phyloP scores from a whole-genome alignment of 1,284 basidiomycete genomes.

The Polyporus tsugae region DNA sequence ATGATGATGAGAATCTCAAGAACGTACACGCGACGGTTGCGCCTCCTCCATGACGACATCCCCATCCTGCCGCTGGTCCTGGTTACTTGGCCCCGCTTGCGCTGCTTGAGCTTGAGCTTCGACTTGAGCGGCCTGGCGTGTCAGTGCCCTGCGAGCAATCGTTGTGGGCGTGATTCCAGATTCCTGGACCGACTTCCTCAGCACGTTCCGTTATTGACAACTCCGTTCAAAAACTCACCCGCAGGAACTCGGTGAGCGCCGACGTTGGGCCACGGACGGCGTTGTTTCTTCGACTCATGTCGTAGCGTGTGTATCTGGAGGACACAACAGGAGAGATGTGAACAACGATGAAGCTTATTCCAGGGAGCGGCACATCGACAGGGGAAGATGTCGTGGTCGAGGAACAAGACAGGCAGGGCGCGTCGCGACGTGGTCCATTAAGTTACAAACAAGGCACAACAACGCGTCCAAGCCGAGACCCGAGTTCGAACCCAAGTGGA shows the following conservation, averaged over 20 bases:
- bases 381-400: not conserved
- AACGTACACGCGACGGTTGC: constrained; percentile 34
- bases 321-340: not conserved
- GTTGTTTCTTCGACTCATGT: constrained; percentile 59
- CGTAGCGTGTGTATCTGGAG: not conserved
- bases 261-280: constrained; percentile 87
- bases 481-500: not conserved
- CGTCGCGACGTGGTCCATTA: constrained; percentile 37
- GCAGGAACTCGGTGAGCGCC: constrained; percentile 91
- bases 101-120: constrained; percentile 30
- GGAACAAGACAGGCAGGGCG: not conserved
- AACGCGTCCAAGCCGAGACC: constrained; percentile 22
- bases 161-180: constrained; percentile 80
- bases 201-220: not conserved
- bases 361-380: not conserved
- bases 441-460: constrained; percentile 26
- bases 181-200: constrained; percentile 56
- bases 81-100: constrained; percentile 59
- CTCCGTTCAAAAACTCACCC: constrained; percentile 55
- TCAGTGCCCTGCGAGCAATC: constrained; percentile 65
- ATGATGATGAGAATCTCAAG: not conserved
- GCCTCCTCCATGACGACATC: constrained; percentile 46
- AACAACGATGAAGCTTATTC: not conserved
- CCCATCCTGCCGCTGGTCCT: constrained; percentile 30
- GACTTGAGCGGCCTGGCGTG: constrained; percentile 44